Evolutionary conservation across 2,329 filamentous ascomycete genomes (phyloP).

Genomic region (Nigrospora sphaerica): DNA sequence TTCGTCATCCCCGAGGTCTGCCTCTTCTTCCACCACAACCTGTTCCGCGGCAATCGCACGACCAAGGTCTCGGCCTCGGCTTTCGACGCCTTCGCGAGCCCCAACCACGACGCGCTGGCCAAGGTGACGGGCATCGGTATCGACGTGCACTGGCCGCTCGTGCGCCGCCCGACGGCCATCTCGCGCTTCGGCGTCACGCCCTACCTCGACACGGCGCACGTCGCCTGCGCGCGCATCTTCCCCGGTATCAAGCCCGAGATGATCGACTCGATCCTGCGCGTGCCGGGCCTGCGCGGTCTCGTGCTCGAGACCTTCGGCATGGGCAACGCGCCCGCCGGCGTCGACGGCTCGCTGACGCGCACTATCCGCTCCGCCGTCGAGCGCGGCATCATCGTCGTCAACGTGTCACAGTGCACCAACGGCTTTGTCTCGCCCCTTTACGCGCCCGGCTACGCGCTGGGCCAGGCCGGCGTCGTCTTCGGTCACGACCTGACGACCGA

Average conservation of each 20-base stretch:
- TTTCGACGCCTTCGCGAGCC: slow-evolving; percentile 81
- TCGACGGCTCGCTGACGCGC: slow-evolving; percentile 70
- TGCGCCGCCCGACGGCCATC: slow-evolving; percentile 67
- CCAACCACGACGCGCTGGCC: slow-evolving; percentile 78
- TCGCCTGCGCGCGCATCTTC: slow-evolving; percentile 84
- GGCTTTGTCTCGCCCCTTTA: slow-evolving; percentile 75
- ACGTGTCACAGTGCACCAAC: slow-evolving; percentile 81
- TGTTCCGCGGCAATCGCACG: slow-evolving; percentile 81
- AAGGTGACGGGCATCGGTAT: slow-evolving; percentile 75
- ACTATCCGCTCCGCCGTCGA: slow-evolving; percentile 72
- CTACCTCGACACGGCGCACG: slow-evolving; percentile 77
- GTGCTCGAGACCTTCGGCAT: slow-evolving; percentile 91
- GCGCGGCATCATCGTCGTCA: slow-evolving; percentile 79
- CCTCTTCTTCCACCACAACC: slow-evolving; percentile 86
- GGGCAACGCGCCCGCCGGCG: slow-evolving; percentile 80
- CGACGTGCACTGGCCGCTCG: slow-evolving; percentile 72
- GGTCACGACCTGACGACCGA: slow-evolving; percentile 86
- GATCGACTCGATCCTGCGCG: slow-evolving; percentile 74
- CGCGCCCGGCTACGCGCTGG: slow-evolving; percentile 69
- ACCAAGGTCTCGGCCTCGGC: slow-evolving; percentile 83
- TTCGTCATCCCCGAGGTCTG: slow-evolving; percentile 92
- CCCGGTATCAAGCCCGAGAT: slow-evolving; percentile 91
- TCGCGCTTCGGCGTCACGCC: slow-evolving; percentile 68
- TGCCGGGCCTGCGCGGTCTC: slow-evolving; percentile 72
- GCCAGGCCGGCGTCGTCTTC: slow-evolving; percentile 78